These are phyloP conservation scores for Backusella sp. DNA, from an alignment of 192 early-diverging fungal species.

Conservation along the genomic window DNA sequence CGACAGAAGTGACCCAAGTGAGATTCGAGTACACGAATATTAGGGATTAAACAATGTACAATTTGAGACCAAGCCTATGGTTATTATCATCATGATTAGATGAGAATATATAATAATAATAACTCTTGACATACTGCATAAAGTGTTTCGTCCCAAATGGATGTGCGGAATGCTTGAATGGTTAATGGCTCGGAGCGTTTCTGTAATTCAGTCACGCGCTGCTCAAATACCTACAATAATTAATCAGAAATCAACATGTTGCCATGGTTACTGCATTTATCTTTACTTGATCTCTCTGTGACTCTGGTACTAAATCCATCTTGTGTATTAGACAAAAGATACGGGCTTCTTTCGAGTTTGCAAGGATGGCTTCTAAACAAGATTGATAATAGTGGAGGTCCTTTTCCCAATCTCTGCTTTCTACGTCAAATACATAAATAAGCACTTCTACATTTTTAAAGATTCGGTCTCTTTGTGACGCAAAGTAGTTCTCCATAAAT, in stretches of 20 bases:
- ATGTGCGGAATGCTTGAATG: conserved; percentile 74
- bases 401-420: conserved; percentile 85
- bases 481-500: conserved; percentile 97
- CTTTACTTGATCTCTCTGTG: conserved; percentile 62
- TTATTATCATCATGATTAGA: not conserved
- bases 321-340: conserved; percentile 98
- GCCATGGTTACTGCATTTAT: not conserved
- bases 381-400: conserved; percentile 91
- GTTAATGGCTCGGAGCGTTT: conserved; percentile 65
- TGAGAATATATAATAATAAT: conserved; percentile 1
- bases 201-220: conserved; percentile 63
- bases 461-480: conserved; percentile 88
- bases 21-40: conserved; percentile 76
- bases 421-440: conserved; percentile 98
- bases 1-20: conserved; percentile 78
- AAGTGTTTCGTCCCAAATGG: conserved; percentile 92
- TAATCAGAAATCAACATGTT: conserved; percentile 22
- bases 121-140: conserved; percentile 58
- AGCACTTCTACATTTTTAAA: conserved; percentile 99
- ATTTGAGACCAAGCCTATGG: conserved; percentile 94
- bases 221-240: conserved; percentile 57
- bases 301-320: conserved; percentile 90
- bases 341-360: conserved; percentile 83
- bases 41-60: conserved; percentile 93
- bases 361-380: conserved; percentile 78